These are phyloP conservation scores for Carex pumila DNA, from an alignment of 176 grass and related monocot genomes.

Conservation along the genomic window DNA sequence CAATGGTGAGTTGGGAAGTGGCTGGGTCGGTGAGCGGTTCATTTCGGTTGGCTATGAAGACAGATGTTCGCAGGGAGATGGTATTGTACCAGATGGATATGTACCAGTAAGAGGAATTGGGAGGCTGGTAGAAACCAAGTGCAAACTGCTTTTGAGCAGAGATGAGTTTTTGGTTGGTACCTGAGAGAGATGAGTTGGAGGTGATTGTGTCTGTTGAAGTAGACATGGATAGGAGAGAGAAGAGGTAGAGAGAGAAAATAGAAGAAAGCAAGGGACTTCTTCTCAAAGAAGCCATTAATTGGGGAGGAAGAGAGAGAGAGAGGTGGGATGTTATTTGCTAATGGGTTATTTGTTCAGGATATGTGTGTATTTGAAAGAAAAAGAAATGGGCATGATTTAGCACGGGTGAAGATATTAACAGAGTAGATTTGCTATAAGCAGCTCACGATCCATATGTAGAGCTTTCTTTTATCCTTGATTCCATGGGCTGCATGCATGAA, in stretches of 20 bases:
- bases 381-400: background rate
- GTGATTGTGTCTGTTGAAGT: conserved; percentile 51
- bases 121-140: conserved; percentile 60
- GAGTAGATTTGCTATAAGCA: too few relatives aligned
- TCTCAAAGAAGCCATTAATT: background rate
- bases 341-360: background rate
- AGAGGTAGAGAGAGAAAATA: conserved; percentile 25
- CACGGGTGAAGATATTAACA: background rate
- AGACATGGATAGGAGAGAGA: conserved; percentile 26
- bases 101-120: conserved; percentile 43
- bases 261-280: background rate
- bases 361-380: background rate
- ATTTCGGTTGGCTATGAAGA: conserved; percentile 49
- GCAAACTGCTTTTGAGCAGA: conserved; percentile 41
- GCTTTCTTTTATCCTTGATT: too few relatives aligned
- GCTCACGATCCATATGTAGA: too few relatives aligned
- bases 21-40: conserved; percentile 33
- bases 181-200: conserved; percentile 37
- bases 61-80: conserved; percentile 28
- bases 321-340: background rate
- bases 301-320: background rate
- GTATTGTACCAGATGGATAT: conserved; percentile 91
- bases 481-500: too few relatives aligned
- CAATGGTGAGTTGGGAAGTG: conserved; percentile 38
- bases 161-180: conserved; percentile 38